Conservation (phyloP, 2,329 filamentous ascomycete species). For the Emydomyces testavorans region DNA sequence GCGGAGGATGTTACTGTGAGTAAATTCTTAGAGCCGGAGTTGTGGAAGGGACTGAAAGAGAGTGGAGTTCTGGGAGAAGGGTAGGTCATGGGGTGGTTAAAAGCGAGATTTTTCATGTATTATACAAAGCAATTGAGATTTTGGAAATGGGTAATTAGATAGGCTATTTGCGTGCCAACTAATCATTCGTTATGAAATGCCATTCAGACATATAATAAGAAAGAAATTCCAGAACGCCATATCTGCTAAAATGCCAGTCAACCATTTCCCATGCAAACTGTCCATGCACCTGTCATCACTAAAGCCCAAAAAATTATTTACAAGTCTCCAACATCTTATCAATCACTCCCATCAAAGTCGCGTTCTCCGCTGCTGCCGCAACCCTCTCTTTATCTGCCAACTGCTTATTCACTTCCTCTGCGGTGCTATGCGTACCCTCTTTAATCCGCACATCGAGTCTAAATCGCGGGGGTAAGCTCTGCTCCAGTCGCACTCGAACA, state of each 20-base stretch:
- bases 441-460: conserved; percentile 89
- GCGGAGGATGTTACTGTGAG: conserved; percentile 92
- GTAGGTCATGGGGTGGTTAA: not conserved
- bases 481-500: conserved; percentile 80
- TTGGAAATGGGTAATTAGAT: not conserved
- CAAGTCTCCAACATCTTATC: conserved; percentile 91
- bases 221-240: too few species aligned
- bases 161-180: not conserved
- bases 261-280: not conserved
- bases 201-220: not conserved
- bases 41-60: conserved; percentile 78
- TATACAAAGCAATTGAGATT: not conserved
- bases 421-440: conserved; percentile 88
- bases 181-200: not conserved
- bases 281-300: not conserved
- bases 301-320: conserved; percentile 39
- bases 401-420: conserved; percentile 94
- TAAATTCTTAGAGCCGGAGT: conserved; percentile 90
- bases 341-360: conserved; percentile 73
- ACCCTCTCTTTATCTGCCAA: conserved; percentile 93
- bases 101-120: conserved; percentile 1
- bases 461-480: conserved; percentile 81
- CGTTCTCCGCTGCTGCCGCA: conserved; percentile 87
- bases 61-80: conserved; percentile 67
- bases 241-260: too few species aligned